Evolutionary conservation across 2,329 filamentous ascomycete species (phyloP).

Genomic region (Scedosporium apiospermum): DNA sequence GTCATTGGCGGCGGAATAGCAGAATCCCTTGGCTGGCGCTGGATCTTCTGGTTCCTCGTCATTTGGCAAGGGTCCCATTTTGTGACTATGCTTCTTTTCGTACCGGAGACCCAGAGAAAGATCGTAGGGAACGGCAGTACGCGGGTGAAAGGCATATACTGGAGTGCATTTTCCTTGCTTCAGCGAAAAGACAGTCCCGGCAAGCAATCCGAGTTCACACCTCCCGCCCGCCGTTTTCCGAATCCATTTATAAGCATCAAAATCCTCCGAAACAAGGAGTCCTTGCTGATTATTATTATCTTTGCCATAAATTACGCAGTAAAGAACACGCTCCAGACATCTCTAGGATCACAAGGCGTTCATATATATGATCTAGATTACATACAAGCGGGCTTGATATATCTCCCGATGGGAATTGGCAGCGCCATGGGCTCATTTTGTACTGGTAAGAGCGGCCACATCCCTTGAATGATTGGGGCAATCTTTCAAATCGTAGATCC

Average conservation of each 20-base stretch:
- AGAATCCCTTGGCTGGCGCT: constrained; percentile 49
- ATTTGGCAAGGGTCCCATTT: constrained; percentile 36
- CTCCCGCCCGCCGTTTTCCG: not conserved
- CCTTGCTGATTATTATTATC: constrained; percentile 8
- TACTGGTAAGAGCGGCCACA: not conserved
- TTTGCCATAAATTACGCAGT: constrained; percentile 10
- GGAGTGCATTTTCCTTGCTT: not conserved
- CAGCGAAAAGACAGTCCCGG: not conserved
- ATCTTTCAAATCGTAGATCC: too few species aligned
- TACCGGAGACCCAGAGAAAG: constrained; percentile 44
- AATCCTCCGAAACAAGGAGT: constrained; percentile 7
- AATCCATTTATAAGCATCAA: constrained; percentile 11
- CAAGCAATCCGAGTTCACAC: not conserved
- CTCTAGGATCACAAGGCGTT: constrained; percentile 6
- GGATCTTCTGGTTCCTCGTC: constrained; percentile 54
- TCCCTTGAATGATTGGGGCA: not conserved
- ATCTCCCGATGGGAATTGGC: constrained; percentile 8
- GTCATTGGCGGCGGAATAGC: constrained; percentile 50
- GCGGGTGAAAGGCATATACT: not conserved
- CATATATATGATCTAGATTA: constrained; percentile 11
- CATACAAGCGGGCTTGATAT: constrained; percentile 10
- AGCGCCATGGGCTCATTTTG: constrained; percentile 1
- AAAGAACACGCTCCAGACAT: constrained; percentile 9
- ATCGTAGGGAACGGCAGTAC: constrained; percentile 42
- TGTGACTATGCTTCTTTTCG: constrained; percentile 36